Conservation (phyloP, 2,329 filamentous ascomycete genomes). For the Pseudogymnoascus sp. region DNA sequence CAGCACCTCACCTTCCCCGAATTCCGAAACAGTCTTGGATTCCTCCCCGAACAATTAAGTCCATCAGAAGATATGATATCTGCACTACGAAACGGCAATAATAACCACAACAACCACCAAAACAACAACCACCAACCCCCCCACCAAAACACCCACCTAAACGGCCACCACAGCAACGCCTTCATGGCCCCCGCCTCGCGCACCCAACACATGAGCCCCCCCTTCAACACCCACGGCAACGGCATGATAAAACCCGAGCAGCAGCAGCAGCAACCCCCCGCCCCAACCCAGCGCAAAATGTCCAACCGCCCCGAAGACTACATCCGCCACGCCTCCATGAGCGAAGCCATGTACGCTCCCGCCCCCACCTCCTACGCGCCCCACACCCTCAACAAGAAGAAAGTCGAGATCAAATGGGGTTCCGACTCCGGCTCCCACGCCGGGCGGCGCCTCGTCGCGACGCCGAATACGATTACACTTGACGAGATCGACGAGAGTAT, state of each 20-base stretch:
- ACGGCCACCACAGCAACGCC: not conserved
- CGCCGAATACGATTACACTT: slow-evolving; percentile 49
- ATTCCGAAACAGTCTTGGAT: slow-evolving; percentile 12
- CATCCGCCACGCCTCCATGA: slow-evolving; percentile 11
- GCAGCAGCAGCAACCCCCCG: no score
- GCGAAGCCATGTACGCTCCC: not conserved
- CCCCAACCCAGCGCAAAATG: not conserved
- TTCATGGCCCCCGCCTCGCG: not conserved
- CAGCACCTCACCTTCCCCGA: not conserved
- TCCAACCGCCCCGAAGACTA: not conserved
- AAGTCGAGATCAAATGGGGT: slow-evolving; percentile 53
- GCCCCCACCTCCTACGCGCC: not conserved
- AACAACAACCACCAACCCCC: slow-evolving; percentile 13
- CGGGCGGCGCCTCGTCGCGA: slow-evolving; percentile 52
- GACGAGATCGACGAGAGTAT: slow-evolving; percentile 51
- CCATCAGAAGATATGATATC: slow-evolving; percentile 46
- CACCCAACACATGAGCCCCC: not conserved
- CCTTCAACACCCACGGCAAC: not conserved
- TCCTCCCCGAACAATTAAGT: not conserved
- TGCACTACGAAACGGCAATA: slow-evolving; percentile 39
- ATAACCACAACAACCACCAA: slow-evolving; percentile 15
- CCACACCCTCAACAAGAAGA: slow-evolving; percentile 22
- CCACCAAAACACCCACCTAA: not conserved
- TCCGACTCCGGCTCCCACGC: slow-evolving; percentile 59
- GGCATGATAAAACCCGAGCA: not conserved